A percentile compares a stretch with the other conserved stretches of the same genome.
Conservation (phyloP, 345 rosid species). For the Isatis tinctoria region DNA sequence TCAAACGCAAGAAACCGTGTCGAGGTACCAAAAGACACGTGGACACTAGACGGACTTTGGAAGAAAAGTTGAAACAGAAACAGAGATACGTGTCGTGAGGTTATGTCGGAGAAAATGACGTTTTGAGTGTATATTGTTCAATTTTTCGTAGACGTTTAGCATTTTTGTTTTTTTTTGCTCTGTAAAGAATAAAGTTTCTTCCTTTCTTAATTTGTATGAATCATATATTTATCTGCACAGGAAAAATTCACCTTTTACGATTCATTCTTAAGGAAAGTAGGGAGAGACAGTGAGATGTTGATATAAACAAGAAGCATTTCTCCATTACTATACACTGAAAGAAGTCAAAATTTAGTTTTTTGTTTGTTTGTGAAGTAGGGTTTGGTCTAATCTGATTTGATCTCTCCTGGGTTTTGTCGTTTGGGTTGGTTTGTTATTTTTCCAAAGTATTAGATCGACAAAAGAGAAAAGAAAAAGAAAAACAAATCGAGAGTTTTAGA, state of each 20-base stretch:
- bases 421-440: conserved; percentile 1
- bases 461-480: not conserved
- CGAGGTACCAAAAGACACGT: conserved; percentile 19
- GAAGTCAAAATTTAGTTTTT: not conserved
- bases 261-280: not conserved
- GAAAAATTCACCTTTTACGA: conserved; percentile 2
- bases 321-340: not conserved
- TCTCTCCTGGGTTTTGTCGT: conserved; percentile 25
- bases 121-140: conserved; percentile 31
- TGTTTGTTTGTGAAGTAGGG: conserved; percentile 12
- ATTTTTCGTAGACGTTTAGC: conserved; percentile 43
- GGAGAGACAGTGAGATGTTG: not conserved
- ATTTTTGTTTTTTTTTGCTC: conserved; percentile 26
- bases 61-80: conserved; percentile 21
- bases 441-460: conserved; percentile 26
- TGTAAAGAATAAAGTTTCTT: conserved; percentile 26
- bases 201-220: conserved; percentile 2
- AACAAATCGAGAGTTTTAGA: not conserved
- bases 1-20: conserved; percentile 2
- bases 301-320: conserved; percentile 1
- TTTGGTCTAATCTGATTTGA: conserved; percentile 26
- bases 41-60: conserved; percentile 14
- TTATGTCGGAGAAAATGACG: conserved; percentile 29
- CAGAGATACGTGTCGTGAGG: conserved; percentile 26
- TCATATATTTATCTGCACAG: not conserved